phyloP scores from a whole-genome alignment of 192 early-diverging fungal species.

The Coemansia sp. region DNA sequence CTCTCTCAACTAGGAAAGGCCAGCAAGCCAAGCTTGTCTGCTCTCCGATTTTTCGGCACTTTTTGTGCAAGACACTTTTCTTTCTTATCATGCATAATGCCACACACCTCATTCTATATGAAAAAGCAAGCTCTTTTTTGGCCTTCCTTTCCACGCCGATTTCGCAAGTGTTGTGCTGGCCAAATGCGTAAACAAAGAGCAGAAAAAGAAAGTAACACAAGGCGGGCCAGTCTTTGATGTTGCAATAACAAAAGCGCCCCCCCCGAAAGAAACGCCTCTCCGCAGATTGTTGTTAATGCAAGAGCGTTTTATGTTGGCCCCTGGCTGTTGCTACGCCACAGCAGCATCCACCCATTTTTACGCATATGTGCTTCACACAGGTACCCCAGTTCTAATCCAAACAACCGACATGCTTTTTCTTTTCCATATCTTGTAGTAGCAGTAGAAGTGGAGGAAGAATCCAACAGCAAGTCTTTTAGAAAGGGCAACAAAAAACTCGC shows the following conservation, averaged over 20 bases:
- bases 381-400: too few relatives aligned
- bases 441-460: too few relatives aligned
- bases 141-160: neutral
- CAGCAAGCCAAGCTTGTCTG: neutral
- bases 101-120: too few relatives aligned
- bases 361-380: neutral
- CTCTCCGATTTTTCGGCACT: neutral
- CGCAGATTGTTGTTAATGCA: neutral
- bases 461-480: neutral
- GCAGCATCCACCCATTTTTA: neutral
- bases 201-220: constrained; percentile 8
- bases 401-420: too few relatives aligned
- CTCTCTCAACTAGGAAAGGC: neutral
- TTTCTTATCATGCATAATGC: neutral
- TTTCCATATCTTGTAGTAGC: too few relatives aligned
- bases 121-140: neutral
- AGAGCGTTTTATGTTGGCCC: too few relatives aligned
- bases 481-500: too few relatives aligned
- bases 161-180: neutral
- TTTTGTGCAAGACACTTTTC: neutral
- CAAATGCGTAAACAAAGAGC: constrained; percentile 5
- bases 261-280: constrained; percentile 3
- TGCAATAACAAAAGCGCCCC: constrained; percentile 4
- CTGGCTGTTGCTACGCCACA: too few relatives aligned
- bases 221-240: constrained; percentile 4